Evolutionary conservation across 2,329 filamentous ascomycete species (phyloP), one percentile per base, ranked within the genome.

Genomic region (Colletotrichum tabaci): DNA sequence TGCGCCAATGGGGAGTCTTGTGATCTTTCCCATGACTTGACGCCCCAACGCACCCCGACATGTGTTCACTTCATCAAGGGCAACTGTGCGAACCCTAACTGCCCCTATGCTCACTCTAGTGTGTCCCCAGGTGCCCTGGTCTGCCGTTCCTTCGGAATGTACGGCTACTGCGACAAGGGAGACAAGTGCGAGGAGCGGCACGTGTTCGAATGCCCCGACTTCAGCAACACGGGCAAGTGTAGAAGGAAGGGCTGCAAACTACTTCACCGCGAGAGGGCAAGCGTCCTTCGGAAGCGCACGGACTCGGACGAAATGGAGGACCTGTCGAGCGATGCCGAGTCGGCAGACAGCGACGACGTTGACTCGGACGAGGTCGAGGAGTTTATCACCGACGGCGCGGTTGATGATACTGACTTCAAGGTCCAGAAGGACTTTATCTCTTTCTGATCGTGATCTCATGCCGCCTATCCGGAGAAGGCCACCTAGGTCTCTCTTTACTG

Each of bases 141-240:
- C 58, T 99, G 96, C 84, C 89, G 91, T 76, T 84, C 90, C 23
- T 98, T 99, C 85, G 96, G 94, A 38, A 90, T 91, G 65, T 89
- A 95, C 78, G 96, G 96, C 64, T 98, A 95, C 82, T 98, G 96
- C 85, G 91, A 93, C 73, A 93, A 93, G 80, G 96, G 96, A 72
- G 87, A 88, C 67, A 83, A 87, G 66, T 98, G 96, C 83, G 83
- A 89, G 72, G 91, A 96, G 74, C 92, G 95, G 73, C 96, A 99
- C 84, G 92, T 96, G 69, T 92, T 93, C 83, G 96, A 98, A 82
- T 98, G 96, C 82, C 96, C 96, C 74, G 93, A 97, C 81, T 98
- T 97, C 86, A 94, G 94, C 88, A 97, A 98, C 83, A 94, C 90
- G 72, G 96, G 96, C 77, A 86, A 87, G 74, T 99, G 96, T 89